Conservation (phyloP, 129 eudicot genomes). For the Cynara cardunculus region DNA sequence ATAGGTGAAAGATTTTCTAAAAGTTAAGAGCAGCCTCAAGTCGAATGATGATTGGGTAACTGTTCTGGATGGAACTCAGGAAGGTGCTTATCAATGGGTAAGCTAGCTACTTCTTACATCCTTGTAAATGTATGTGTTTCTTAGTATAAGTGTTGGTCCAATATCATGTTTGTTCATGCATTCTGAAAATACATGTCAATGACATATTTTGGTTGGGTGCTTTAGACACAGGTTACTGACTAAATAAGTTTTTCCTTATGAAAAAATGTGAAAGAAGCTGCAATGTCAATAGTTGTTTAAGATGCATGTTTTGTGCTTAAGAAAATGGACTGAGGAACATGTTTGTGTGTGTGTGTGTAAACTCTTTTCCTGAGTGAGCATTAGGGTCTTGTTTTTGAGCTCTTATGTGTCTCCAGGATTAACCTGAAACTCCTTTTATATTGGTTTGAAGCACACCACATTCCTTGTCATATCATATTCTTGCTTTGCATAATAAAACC, state of each 20-base stretch:
- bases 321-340: background rate
- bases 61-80: slow-evolving; percentile 92
- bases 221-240: background rate
- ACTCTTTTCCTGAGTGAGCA: background rate
- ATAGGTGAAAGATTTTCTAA: slow-evolving; percentile 76
- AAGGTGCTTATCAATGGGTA: slow-evolving; percentile 99
- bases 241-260: background rate
- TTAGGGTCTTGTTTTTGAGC: background rate
- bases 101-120: slow-evolving; percentile 19
- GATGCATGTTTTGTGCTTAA: background rate
- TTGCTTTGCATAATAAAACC: slow-evolving; percentile 1
- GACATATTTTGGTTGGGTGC: background rate
- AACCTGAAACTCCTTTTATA: background rate
- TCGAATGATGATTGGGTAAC: slow-evolving; percentile 77
- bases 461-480: background rate
- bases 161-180: slow-evolving; percentile 9
- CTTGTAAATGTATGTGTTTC: background rate
- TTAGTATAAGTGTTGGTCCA: background rate
- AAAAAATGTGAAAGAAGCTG: background rate
- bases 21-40: slow-evolving; percentile 67
- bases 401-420: slow-evolving; percentile 1
- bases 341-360: background rate
- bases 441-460: background rate
- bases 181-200: background rate
- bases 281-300: background rate